Percentiles rank a stretch among this genome's conserved stretches.
phyloP scores from a whole-genome alignment of 2,329 filamentous ascomycete genomes.

The Didymella segeticola region DNA sequence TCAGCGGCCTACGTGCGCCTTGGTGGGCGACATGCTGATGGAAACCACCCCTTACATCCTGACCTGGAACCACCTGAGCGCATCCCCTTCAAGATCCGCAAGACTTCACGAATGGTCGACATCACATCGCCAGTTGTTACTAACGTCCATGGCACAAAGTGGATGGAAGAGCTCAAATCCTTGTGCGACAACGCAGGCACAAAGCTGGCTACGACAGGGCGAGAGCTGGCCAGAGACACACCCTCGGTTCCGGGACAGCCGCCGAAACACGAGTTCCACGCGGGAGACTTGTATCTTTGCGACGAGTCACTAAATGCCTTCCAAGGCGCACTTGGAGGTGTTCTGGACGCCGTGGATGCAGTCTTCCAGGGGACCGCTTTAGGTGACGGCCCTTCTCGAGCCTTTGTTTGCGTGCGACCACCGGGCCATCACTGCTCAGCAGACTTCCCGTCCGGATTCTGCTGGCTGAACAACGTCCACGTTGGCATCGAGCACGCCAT shows the following conservation, averaged over 20 bases:
- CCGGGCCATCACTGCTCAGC: slow-evolving; percentile 96
- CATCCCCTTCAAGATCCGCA: slow-evolving; percentile 83
- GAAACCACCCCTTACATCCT: slow-evolving; percentile 71
- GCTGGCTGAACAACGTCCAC: slow-evolving; percentile 98
- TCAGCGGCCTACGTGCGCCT: slow-evolving; percentile 90
- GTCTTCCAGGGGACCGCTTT: slow-evolving; percentile 67
- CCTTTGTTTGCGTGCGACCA: slow-evolving; percentile 91
- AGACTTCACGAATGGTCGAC: slow-evolving; percentile 74
- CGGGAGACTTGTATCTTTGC: slow-evolving; percentile 91
- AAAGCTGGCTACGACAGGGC: slow-evolving; percentile 77
- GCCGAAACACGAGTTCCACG: slow-evolving; percentile 73
- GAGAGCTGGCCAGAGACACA: slow-evolving; percentile 71
- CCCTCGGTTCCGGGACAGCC: slow-evolving; percentile 50
- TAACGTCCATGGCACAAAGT: slow-evolving; percentile 86
- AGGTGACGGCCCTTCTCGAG: slow-evolving; percentile 68
- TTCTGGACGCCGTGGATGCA: slow-evolving; percentile 89
- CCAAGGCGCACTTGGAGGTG: slow-evolving; percentile 88
- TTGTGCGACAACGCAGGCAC: slow-evolving; percentile 84
- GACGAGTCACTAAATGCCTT: slow-evolving; percentile 85
- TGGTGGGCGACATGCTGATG: slow-evolving; percentile 78
- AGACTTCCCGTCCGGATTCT: slow-evolving; percentile 90
- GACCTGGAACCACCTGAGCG: slow-evolving; percentile 64
- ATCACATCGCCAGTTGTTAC: slow-evolving; percentile 80
- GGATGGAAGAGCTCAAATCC: slow-evolving; percentile 88
- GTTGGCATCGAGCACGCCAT: slow-evolving; percentile 93